Conservation (phyloP, 768 basidiomycete species). For the Sporobolomyces phaffii region DNA sequence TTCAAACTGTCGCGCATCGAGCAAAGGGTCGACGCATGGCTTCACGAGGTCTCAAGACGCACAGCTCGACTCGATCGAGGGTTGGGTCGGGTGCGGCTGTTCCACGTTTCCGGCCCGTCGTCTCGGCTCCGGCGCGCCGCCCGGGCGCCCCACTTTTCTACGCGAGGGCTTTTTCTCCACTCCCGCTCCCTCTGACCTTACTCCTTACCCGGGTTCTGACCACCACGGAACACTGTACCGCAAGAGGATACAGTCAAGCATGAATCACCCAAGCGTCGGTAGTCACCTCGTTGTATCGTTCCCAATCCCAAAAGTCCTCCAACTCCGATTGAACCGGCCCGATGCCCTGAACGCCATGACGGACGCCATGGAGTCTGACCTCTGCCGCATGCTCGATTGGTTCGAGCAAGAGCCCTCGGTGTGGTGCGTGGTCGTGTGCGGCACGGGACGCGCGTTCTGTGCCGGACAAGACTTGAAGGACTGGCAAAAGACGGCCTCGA, state of each 20-base stretch:
- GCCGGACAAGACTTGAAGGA: constrained; percentile 41
- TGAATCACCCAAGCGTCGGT: constrained; percentile 6
- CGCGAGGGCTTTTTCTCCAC: not conserved
- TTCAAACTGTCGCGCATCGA: too few relatives aligned
- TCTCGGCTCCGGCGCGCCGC: too few relatives aligned
- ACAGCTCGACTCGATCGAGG: too few relatives aligned
- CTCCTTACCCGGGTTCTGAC: not conserved
- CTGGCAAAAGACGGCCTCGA: constrained; percentile 16
- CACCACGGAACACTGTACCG: not conserved
- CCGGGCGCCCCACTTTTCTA: not conserved
- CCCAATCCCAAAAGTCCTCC: constrained; percentile 54
- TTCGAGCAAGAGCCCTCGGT: constrained; percentile 36
- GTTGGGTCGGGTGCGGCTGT: too few relatives aligned
- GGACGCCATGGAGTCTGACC: constrained; percentile 45
- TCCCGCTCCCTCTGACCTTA: not conserved
- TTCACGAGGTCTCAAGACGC: too few relatives aligned
- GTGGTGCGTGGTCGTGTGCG: constrained; percentile 36
- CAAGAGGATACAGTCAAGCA: too few relatives aligned
- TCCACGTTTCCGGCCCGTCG: too few relatives aligned
- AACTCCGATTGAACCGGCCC: constrained; percentile 64
- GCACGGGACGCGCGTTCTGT: constrained; percentile 35
- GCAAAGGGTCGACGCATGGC: too few relatives aligned
- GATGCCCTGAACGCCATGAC: constrained; percentile 68
- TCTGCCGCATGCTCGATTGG: constrained; percentile 39
- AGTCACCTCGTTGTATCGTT: constrained; percentile 38